phyloP scores from a whole-genome alignment of 495 filamentous ascomycete species.

The Podospora australis region DNA sequence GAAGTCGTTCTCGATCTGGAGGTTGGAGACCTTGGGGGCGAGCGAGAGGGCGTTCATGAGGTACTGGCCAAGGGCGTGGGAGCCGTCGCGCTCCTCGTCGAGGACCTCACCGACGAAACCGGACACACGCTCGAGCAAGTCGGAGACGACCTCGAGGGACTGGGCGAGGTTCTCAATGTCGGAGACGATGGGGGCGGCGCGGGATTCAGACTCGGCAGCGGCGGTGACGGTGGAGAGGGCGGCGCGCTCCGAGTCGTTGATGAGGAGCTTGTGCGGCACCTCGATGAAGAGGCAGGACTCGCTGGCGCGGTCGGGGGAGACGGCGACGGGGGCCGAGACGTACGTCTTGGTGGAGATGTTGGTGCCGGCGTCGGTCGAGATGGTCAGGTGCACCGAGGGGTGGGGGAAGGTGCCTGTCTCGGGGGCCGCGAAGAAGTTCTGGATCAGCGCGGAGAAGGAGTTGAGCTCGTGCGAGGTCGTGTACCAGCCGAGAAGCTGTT shows the following conservation, averaged over 20 bases:
- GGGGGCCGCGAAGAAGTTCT: constrained; percentile 98
- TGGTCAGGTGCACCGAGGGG: constrained; percentile 91
- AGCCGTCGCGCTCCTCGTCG: constrained; percentile 57
- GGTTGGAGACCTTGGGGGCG: constrained; percentile 84
- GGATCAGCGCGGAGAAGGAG: constrained; percentile 95
- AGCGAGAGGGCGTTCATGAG: constrained; percentile 85
- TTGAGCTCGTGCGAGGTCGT: constrained; percentile 93
- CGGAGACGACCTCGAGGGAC: constrained; percentile 75
- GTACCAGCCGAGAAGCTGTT: constrained; percentile 96
- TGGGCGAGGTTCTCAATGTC: constrained; percentile 85
- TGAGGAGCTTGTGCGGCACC: constrained; percentile 79
- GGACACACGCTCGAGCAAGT: constrained; percentile 81
- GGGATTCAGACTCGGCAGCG: constrained; percentile 71
- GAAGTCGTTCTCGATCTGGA: constrained; percentile 92
- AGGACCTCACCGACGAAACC: constrained; percentile 81
- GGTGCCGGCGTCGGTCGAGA: constrained; percentile 77
- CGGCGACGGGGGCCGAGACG: constrained; percentile 89
- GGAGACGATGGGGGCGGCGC: constrained; percentile 62
- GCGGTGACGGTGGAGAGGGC: constrained; percentile 80
- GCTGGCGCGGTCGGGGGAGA: constrained; percentile 86
- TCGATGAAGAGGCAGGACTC: constrained; percentile 96
- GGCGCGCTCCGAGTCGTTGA: constrained; percentile 85
- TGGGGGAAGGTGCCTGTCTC: constrained; percentile 95
- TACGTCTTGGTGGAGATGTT: constrained; percentile 84
- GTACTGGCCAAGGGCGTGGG: constrained; percentile 86